A percentile compares a stretch with the other conserved stretches of the same genome.
These are phyloP conservation scores for Trichoderma erinaceum DNA, from an alignment of 495 filamentous ascomycete species.

Conservation along the genomic window DNA sequence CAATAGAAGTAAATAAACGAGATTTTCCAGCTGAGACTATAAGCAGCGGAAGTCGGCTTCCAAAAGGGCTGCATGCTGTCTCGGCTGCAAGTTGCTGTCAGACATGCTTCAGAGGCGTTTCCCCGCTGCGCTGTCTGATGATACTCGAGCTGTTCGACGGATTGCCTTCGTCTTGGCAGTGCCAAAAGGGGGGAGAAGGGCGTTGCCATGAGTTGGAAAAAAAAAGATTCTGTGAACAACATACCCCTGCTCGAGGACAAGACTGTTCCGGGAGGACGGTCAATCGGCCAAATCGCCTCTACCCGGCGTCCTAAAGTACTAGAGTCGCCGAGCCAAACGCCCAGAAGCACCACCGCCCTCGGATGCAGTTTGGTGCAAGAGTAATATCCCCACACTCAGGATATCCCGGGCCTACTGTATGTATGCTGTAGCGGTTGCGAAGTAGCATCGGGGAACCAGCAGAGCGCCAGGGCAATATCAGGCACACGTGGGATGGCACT, in stretches of 20 bases:
- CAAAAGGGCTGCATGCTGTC: not conserved
- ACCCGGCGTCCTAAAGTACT: not conserved
- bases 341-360: not conserved
- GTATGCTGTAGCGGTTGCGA: not conserved
- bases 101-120: not conserved
- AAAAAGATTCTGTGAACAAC: not conserved
- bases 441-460: slow-evolving; percentile 3
- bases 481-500: slow-evolving; percentile 1
- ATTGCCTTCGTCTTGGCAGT: not conserved
- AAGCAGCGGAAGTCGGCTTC: not conserved
- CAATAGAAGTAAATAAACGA: no score
- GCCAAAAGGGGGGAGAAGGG: not conserved
- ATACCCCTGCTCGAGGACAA: not conserved
- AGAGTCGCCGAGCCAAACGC: not conserved
- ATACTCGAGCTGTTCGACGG: not conserved
- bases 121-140: not conserved
- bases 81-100: not conserved
- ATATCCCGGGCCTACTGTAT: not conserved
- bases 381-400: not conserved
- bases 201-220: not conserved
- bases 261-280: not conserved
- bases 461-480: not conserved
- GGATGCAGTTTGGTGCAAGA: not conserved
- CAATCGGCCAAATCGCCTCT: not conserved
- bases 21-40: no score